phyloP scores from a whole-genome alignment of 805 yeast genomes.

The Starmerella gropengiesseri region DNA sequence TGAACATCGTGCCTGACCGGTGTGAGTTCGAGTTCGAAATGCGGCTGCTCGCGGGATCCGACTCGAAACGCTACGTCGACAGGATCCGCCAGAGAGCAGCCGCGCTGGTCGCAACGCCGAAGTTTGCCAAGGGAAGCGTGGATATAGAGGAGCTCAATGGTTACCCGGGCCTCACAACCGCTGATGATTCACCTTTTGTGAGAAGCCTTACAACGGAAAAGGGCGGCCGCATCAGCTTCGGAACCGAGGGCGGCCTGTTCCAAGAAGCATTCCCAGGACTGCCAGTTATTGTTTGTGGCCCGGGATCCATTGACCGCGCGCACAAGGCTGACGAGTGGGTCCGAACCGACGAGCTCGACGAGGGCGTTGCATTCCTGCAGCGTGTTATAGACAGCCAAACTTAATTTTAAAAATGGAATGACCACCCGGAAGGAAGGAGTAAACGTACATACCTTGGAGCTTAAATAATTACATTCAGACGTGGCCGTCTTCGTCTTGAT shows the following conservation, averaged over 20 bases:
- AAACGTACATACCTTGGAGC: too few relatives aligned
- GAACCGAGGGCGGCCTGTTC: conserved; percentile 21
- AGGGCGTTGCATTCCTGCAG: conserved; percentile 7
- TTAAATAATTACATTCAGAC: too few relatives aligned
- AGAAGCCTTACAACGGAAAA: not conserved
- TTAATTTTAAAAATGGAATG: too few relatives aligned
- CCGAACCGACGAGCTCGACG: conserved; percentile 11
- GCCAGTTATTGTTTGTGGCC: conserved; percentile 20
- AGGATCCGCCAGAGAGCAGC: conserved; percentile 7
- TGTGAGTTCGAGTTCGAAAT: conserved; percentile 20
- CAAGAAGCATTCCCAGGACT: conserved; percentile 12
- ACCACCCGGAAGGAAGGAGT: too few relatives aligned
- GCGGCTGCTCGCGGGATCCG: conserved; percentile 16
- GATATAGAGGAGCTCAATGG: conserved; percentile 11
- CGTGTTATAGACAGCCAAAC: not conserved
- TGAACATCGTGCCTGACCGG: conserved; percentile 19
- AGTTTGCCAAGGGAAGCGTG: conserved; percentile 10
- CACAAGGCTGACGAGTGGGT: conserved; percentile 22
- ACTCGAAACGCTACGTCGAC: conserved; percentile 4
- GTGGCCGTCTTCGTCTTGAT: too few relatives aligned
- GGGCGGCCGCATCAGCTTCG: conserved; percentile 15
- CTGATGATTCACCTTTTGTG: conserved; percentile 5
- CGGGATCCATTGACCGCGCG: conserved; percentile 20
- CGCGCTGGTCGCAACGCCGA: conserved; percentile 2
- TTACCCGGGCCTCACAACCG: conserved; percentile 16